phyloP scores from a whole-genome alignment of 1,139 yeast genomes.

The Tardiomyces blankii region DNA sequence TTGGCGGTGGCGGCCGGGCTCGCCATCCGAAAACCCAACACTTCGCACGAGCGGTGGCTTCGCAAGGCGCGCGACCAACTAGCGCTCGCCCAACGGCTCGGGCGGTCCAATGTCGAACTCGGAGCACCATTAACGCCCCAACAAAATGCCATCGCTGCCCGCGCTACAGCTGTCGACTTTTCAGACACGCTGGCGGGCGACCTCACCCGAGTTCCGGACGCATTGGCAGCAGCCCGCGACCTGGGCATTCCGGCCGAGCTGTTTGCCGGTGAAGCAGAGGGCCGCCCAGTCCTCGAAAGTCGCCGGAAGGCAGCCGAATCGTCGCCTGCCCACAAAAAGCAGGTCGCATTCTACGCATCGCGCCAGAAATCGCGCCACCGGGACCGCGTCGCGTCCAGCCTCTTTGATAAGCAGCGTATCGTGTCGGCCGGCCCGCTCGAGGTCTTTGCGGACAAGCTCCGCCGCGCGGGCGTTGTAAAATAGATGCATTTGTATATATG shows the following conservation, averaged over 20 bases:
- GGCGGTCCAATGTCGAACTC: not conserved
- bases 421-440: not conserved
- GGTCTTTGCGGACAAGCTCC: not conserved
- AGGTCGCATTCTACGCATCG: not conserved
- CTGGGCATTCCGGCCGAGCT: not conserved
- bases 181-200: not conserved
- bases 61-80: not conserved
- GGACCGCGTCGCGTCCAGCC: not conserved
- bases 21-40: not conserved
- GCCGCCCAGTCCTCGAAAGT: not conserved
- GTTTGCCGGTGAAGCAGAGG: not conserved
- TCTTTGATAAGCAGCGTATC: not conserved
- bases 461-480: not conserved
- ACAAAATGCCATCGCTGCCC: not conserved
- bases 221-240: not conserved
- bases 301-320: not conserved
- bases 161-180: too few species aligned
- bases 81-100: not conserved
- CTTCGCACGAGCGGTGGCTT: not conserved
- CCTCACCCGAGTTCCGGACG: not conserved
- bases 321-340: not conserved
- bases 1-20: not conserved
- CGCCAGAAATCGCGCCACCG: not conserved
- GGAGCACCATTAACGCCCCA: not conserved
- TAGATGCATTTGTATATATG: not conserved